These are phyloP conservation scores for Agrocybe pediades DNA, from an alignment of 768 basidiomycete species.

Conservation along the genomic window DNA sequence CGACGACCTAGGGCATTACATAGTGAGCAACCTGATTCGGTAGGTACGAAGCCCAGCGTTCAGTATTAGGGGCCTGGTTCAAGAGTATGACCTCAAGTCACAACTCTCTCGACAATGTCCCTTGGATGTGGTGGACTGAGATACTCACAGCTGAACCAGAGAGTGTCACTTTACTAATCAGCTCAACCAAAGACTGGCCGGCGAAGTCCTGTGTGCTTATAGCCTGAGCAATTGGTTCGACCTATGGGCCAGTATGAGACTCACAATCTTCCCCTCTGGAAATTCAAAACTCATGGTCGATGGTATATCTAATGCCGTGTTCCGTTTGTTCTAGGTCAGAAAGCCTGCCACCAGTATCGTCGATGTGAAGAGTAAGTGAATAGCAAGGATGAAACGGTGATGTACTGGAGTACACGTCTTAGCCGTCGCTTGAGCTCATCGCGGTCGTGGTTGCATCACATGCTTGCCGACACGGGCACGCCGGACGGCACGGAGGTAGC, in stretches of 20 bases:
- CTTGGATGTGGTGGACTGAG: neutral
- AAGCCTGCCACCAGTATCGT: too few species aligned
- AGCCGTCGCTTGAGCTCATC: too few species aligned
- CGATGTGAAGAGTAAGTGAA: too few species aligned
- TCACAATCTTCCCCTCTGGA: conserved; percentile 44
- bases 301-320: neutral
- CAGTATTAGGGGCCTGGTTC: neutral
- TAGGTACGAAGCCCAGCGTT: too few species aligned
- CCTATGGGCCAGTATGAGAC: conserved; percentile 6
- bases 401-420: too few species aligned
- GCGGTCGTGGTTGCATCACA: too few species aligned
- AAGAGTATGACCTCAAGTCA: too few species aligned
- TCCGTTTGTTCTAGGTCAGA: neutral
- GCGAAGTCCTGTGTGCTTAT: conserved; percentile 54
- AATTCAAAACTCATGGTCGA: conserved; percentile 28
- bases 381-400: too few species aligned
- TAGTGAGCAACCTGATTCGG: conserved; percentile 10
- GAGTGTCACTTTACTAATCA: conserved; percentile 43
- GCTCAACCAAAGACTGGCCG: conserved; percentile 57
- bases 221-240: neutral
- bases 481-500: too few species aligned
- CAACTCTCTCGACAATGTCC: too few species aligned
- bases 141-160: conserved; percentile 47
- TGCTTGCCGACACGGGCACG: too few species aligned
- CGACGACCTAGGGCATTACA: conserved; percentile 39